Evolutionary conservation across 2,329 filamentous ascomycete species (phyloP).

Genomic region (Xylaria digitata): DNA sequence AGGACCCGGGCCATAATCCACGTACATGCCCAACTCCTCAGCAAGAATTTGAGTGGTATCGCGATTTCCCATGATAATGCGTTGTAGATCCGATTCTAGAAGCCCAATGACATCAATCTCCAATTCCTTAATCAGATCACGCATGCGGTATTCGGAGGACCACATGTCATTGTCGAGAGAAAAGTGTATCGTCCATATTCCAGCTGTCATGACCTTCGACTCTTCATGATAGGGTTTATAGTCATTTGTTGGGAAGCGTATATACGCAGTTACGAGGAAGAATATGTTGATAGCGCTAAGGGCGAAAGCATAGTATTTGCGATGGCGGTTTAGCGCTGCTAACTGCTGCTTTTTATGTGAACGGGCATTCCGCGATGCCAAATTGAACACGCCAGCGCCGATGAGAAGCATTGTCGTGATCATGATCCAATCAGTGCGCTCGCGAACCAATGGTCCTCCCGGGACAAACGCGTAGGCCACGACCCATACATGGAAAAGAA

Average conservation of each 20-base stretch:
- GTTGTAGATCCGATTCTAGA: conserved; percentile 90
- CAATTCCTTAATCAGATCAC: conserved; percentile 89
- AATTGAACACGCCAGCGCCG: conserved; percentile 84
- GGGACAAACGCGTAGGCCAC: conserved; percentile 98
- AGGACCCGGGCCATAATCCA: conserved; percentile 94
- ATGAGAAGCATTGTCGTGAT: conserved; percentile 84
- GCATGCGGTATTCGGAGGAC: conserved; percentile 94
- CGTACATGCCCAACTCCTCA: conserved; percentile 98
- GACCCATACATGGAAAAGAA: conserved; percentile 98
- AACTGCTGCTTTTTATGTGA: conserved; percentile 53
- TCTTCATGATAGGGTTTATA: conserved; percentile 90
- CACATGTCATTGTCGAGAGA: conserved; percentile 99
- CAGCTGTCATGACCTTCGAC: conserved; percentile 88
- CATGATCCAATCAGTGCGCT: conserved; percentile 98
- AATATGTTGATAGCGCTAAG: conserved; percentile 82
- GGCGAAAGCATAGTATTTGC: conserved; percentile 65
- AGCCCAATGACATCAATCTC: conserved; percentile 98
- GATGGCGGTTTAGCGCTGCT: conserved; percentile 55
- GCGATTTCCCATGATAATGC: conserved; percentile 99
- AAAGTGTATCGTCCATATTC: conserved; percentile 99
- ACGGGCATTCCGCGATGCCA: conserved; percentile 63
- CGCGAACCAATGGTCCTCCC: conserved; percentile 89
- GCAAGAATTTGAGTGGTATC: conserved; percentile 95
- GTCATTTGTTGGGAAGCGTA: conserved; percentile 92
- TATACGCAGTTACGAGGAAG: conserved; percentile 82